Evolutionary conservation across 331 rosid genomes (phyloP).

Genomic region (Acacia concinna): DNA sequence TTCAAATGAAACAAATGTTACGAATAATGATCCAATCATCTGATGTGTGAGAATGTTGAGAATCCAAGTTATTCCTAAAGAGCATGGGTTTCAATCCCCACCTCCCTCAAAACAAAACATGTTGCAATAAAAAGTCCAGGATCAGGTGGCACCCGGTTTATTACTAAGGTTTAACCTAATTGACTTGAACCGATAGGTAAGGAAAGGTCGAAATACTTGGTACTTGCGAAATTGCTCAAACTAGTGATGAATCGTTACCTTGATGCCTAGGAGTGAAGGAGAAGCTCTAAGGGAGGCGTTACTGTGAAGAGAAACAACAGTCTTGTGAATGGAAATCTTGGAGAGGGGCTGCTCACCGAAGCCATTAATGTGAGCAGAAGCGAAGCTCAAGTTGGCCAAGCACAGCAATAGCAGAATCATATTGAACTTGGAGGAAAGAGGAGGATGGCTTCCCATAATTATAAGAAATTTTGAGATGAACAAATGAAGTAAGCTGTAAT

Average conservation of each 20-base stretch:
- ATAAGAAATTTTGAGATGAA: neutral
- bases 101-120: too few species aligned
- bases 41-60: too few species aligned
- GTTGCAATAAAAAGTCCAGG: too few species aligned
- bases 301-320: conserved; percentile 43
- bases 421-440: neutral
- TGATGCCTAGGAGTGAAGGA: conserved; percentile 54
- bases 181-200: too few species aligned
- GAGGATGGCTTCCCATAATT: conserved; percentile 3
- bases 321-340: conserved; percentile 62
- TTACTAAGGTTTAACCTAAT: too few species aligned
- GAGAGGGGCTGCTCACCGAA: conserved; percentile 68
- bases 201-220: too few species aligned
- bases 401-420: conserved; percentile 30
- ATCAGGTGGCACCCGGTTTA: too few species aligned
- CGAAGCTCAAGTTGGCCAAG: conserved; percentile 10
- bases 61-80: too few species aligned
- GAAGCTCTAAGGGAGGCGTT: conserved; percentile 46
- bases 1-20: too few species aligned
- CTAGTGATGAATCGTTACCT: conserved; percentile 31
- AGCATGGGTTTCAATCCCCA: too few species aligned
- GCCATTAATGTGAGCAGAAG: conserved; percentile 28
- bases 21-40: too few species aligned
- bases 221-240: too few species aligned
- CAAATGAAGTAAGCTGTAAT: neutral